Evolutionary conservation across 768 basidiomycete species (phyloP), one percentile per base, ranked within the genome.

Genomic region (Asterophora parasitica): DNA sequence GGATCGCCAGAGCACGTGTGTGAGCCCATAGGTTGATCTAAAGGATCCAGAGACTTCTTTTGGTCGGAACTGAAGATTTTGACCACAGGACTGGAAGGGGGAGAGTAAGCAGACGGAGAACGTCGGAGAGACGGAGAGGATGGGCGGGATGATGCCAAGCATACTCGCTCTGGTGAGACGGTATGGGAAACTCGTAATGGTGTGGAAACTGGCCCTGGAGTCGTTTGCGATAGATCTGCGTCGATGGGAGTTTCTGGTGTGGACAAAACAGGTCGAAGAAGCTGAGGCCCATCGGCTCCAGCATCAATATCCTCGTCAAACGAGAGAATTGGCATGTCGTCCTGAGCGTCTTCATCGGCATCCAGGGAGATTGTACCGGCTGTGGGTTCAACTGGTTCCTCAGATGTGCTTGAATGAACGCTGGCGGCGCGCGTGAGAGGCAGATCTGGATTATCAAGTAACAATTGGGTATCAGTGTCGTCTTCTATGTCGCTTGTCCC

Each of bases 391-490:
- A 13, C 16, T 8, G 39, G 32, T 26, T 40, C 43, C 23, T 20
- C 40, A 2, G 39, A 20, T 4, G 46, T 26, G 3, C 45, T 56
- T 27, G 52, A 32, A 32, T 28, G 20, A 15, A 40, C 30, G 31
- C 42, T 39, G 12, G 33, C 31, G 2, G 28, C 6, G 6, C 23
- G 35, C 19, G 46, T 20, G 9, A 13, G 48, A n/a, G 27, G 31
- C 10, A 19, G 17, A 11, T 33, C 42, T 12, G 42, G 26, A 34
- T 44, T 37, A 41, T 48, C 52, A 2, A 58, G 54, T 38, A 61
- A 49, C 44, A 56, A 50, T 17, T 28, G 45, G 20, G 51, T 61
- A 46, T 51, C 31, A 27, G 44, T 44, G 40, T 51, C 48, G 32
- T 51, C 50, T 19, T 54, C 45, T 23, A 42, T 33, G n/a, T 56